These are phyloP conservation scores for Parsonsia alboflavescens DNA, from an alignment of 257 asterid genomes.

Conservation along the genomic window DNA sequence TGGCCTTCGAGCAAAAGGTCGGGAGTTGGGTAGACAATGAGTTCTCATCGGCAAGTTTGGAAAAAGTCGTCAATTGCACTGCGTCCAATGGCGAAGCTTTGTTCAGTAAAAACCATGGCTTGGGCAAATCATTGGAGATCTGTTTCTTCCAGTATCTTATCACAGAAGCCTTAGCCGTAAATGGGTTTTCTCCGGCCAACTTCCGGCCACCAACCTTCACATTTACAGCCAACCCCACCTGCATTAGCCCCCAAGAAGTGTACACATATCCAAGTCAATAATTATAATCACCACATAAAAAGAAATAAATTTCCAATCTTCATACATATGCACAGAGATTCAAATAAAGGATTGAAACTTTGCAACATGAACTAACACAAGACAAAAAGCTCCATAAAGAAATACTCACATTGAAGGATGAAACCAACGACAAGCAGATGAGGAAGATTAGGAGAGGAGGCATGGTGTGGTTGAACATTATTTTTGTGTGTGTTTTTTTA, in stretches of 20 bases:
- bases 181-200: conserved; percentile 22
- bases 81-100: conserved; percentile 29
- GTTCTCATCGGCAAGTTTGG: conserved; percentile 49
- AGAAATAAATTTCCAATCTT: not conserved
- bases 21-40: conserved; percentile 55
- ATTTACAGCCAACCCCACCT: conserved; percentile 19
- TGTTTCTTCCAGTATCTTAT: conserved; percentile 33
- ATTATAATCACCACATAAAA: not conserved
- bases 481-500: not conserved
- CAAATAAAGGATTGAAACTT: not conserved
- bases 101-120: conserved; percentile 28
- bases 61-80: conserved; percentile 23
- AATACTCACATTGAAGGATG: conserved; percentile 27
- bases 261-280: not conserved
- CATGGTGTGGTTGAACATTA: conserved; percentile 3
- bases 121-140: conserved; percentile 26
- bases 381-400: too few relatives aligned
- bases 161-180: conserved; percentile 26
- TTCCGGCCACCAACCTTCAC: conserved; percentile 10
- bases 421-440: conserved; percentile 7
- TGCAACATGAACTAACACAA: not conserved
- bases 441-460: conserved; percentile 15
- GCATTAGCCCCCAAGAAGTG: conserved; percentile 7
- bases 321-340: not conserved
- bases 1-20: conserved; percentile 56